Evolutionary conservation across 176 grass and related monocot species (phyloP).

Genomic region (Coix lacrymajobi): DNA sequence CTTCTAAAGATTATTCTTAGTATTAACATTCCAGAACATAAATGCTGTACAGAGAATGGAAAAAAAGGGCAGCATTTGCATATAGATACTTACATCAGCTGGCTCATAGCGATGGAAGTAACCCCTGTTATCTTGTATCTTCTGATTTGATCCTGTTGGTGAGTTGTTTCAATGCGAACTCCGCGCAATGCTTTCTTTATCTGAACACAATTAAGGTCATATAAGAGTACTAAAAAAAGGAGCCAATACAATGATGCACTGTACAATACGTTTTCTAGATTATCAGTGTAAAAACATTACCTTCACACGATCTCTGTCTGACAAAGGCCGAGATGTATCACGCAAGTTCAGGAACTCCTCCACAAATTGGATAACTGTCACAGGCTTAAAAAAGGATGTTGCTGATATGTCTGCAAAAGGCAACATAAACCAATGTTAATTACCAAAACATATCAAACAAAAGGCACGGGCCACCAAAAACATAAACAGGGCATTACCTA

Average conservation of each 20-base stretch:
- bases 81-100: slow-evolving; percentile 51
- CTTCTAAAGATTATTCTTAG: not conserved
- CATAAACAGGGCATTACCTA: slow-evolving; percentile 30
- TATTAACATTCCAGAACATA: not conserved
- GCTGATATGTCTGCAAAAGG: slow-evolving; percentile 69
- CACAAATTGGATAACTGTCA: slow-evolving; percentile 55
- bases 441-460: not conserved
- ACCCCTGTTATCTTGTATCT: slow-evolving; percentile 82
- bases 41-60: not conserved
- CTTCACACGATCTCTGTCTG: slow-evolving; percentile 59
- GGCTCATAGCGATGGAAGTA: slow-evolving; percentile 41
- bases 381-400: slow-evolving; percentile 79
- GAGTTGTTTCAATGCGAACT: slow-evolving; percentile 61
- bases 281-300: not conserved
- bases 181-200: slow-evolving; percentile 72
- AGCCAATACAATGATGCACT: not conserved
- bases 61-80: not conserved
- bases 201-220: slow-evolving; percentile 13
- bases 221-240: not conserved
- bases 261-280: not conserved
- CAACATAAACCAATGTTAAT: not conserved
- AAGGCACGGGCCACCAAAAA: not conserved
- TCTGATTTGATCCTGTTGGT: slow-evolving; percentile 49
- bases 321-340: slow-evolving; percentile 38
- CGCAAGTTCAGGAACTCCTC: slow-evolving; percentile 39